Evolutionary conservation across 192 early-diverging fungal species (phyloP).

Genomic region (Bifiguratus adelaidae): DNA sequence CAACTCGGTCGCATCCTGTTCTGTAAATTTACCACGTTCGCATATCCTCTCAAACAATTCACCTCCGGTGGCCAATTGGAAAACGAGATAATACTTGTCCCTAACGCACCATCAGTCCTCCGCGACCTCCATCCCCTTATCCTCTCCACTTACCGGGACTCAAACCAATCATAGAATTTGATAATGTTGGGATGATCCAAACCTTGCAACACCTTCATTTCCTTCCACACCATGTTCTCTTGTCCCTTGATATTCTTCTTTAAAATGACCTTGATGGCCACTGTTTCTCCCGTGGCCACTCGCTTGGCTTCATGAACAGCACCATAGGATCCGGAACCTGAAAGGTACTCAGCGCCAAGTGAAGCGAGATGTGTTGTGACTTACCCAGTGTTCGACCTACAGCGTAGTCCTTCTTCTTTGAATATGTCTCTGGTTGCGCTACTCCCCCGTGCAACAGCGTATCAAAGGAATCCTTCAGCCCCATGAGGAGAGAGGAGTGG

Average conservation of each 20-base stretch:
- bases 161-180: constrained; percentile 70
- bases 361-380: too few relatives aligned
- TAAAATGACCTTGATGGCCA: constrained; percentile 89
- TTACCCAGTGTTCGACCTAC: constrained; percentile 48
- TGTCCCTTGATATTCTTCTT: constrained; percentile 74
- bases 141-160: constrained; percentile 17
- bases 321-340: constrained; percentile 54
- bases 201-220: constrained; percentile 78
- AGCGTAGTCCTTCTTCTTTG: constrained; percentile 56
- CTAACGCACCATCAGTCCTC: constrained; percentile 5
- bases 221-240: constrained; percentile 82
- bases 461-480: constrained; percentile 10
- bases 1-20: constrained; percentile 59
- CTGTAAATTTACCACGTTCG: constrained; percentile 62
- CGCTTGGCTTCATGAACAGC: constrained; percentile 56
- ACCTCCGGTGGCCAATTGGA: constrained; percentile 69
- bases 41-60: constrained; percentile 76
- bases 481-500: too few relatives aligned
- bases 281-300: constrained; percentile 60
- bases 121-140: constrained; percentile 6
- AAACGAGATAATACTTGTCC: constrained; percentile 62
- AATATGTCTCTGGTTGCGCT: constrained; percentile 44
- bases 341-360: neutral
- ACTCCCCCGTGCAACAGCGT: constrained; percentile 20
- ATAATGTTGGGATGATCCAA: constrained; percentile 87